Base-by-base conservation (phyloP, 176 grass and related monocot genomes). In the Pontederia paniculata region DNA sequence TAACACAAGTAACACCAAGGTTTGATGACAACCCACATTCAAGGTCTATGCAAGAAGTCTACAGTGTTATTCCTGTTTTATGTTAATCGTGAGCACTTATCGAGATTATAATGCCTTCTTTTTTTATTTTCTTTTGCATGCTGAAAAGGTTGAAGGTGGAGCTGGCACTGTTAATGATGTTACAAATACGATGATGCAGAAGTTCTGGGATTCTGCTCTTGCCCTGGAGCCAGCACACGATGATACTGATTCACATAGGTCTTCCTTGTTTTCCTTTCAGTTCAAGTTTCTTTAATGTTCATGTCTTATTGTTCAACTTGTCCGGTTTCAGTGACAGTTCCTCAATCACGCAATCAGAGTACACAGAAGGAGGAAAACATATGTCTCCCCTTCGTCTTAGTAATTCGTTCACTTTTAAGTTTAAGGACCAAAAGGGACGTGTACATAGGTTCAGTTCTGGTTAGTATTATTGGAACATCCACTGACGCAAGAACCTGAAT, bases 181-280 rank as follows among this genome's bases (percentile, higher is more conserved):
- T 10, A 83, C 87, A 70, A 98, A 88, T 74, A 84, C 93, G 44
- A 77, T 91, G 69, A 82, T 91, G 86, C 86, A 98, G 51, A 88
- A 85, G 70, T 98, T 98, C 55, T 91, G 93, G 93, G 93, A 98
- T 57, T 98, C 93, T 65, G 73, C 93, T 47, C 84, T 98, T 88
- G 80, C 86, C 77, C 80, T 91, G 72, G 93, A 98, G 42, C 75
- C 83, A 63, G 74, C 80, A 67, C 80, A 91, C 52, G 82, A 88
- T 15, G 93, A 88, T 66, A 72, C 71, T 50, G 93, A 91, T 63
- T 88, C 60, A 20, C 83, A 69, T 58, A 98, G 93, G 93, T 91
- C 55, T 8, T 37, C 28, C 49, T 12, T 16, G 9, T 54, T 21
- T 54, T 67, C 57, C 45, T 37, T 57, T 64, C 23, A 44, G 70